phyloP scores from a whole-genome alignment of 495 filamentous ascomycete species.

The Daldinia bambusicola region DNA sequence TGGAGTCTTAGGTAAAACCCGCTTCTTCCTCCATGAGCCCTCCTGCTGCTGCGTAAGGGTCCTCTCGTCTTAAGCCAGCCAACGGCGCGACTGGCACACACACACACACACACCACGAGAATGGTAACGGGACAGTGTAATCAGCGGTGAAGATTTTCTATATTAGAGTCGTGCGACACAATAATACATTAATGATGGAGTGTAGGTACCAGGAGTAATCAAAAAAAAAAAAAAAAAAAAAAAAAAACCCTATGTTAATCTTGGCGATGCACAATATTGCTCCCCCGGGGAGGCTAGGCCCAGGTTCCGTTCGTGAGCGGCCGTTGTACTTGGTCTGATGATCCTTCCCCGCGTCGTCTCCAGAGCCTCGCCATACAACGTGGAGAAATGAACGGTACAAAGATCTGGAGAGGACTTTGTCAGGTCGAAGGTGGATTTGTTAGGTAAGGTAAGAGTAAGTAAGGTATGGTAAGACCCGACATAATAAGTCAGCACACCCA shows the following conservation, averaged over 20 bases:
- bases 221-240: slow-evolving; percentile 11
- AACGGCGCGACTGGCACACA: slow-evolving; percentile 35
- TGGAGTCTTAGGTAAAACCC: slow-evolving; percentile 12
- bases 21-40: slow-evolving; percentile 21
- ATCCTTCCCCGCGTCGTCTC: slow-evolving; percentile 41
- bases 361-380: slow-evolving; percentile 38
- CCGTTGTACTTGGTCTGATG: slow-evolving; percentile 32
- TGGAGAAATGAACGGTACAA: slow-evolving; percentile 28
- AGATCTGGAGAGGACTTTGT: slow-evolving; percentile 32
- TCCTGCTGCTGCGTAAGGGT: slow-evolving; percentile 3
- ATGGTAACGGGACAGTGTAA: slow-evolving; percentile 17
- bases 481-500: slow-evolving; percentile 42
- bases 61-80: slow-evolving; percentile 30
- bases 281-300: slow-evolving; percentile 29
- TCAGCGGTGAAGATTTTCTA: slow-evolving; percentile 32
- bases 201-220: slow-evolving; percentile 31
- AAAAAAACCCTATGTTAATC: slow-evolving; percentile 21
- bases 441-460: background rate
- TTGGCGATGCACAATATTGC: slow-evolving; percentile 33
- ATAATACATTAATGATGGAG: slow-evolving; percentile 17
- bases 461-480: slow-evolving; percentile 30
- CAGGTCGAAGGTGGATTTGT: background rate
- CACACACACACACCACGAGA: background rate
- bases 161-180: slow-evolving; percentile 20
- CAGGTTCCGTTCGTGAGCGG: slow-evolving; percentile 13